Conservation (phyloP, 2,329 filamentous ascomycete genomes). For the Penicillium nordicum region DNA sequence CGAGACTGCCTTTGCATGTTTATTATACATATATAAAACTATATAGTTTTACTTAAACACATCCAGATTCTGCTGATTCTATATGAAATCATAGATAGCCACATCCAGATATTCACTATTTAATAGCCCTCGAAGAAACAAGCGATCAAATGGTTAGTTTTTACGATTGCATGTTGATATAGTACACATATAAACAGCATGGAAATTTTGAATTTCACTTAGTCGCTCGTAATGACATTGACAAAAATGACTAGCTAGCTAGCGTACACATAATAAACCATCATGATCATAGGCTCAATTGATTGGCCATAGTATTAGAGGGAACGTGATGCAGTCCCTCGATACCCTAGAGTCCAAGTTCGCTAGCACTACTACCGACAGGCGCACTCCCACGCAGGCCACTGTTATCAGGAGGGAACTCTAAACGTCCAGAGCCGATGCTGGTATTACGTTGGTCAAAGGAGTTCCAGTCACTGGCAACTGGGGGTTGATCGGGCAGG, state of each 20-base stretch:
- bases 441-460: constrained; percentile 66
- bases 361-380: constrained; percentile 49
- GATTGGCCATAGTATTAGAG: constrained; percentile 57
- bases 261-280: constrained; percentile 13
- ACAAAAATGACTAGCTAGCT: constrained; percentile 20
- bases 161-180: neutral
- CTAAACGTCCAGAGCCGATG: constrained; percentile 60
- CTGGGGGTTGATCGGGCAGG: constrained; percentile 72
- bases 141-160: neutral
- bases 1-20: neutral
- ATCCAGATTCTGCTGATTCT: neutral
- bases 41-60: neutral
- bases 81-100: neutral
- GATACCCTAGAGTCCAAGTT: constrained; percentile 60
- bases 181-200: neutral
- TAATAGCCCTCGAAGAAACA: neutral
- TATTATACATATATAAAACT: neutral
- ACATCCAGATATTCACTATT: neutral
- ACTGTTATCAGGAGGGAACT: constrained; percentile 48
- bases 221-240: constrained; percentile 16
- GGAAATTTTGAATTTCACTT: constrained; percentile 4
- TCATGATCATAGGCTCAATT: constrained; percentile 29
- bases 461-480: constrained; percentile 75
- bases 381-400: constrained; percentile 61
- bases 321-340: constrained; percentile 57